These are phyloP conservation scores for Ampelocalamus luodianensis DNA, from an alignment of 176 grass and related monocot genomes.

Conservation along the genomic window DNA sequence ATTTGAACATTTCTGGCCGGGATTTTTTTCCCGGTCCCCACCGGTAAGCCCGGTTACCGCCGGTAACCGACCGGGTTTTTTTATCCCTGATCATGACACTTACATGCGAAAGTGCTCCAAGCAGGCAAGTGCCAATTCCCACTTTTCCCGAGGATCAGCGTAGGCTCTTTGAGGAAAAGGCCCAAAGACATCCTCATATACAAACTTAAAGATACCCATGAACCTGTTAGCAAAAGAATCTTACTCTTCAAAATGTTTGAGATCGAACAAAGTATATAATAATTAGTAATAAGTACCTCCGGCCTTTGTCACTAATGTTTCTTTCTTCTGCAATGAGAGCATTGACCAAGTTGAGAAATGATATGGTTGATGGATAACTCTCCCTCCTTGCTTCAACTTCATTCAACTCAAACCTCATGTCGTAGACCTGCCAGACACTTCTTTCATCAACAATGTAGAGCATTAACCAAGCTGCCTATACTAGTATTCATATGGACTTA, in stretches of 20 bases:
- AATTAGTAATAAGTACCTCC: slow-evolving; percentile 58
- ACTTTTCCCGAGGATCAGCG: slow-evolving; percentile 82
- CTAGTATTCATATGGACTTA: slow-evolving; percentile 8
- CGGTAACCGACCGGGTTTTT: too few species aligned
- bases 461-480: slow-evolving; percentile 29
- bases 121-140: slow-evolving; percentile 89
- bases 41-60: too few species aligned
- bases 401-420: slow-evolving; percentile 98
- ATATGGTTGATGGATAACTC: slow-evolving; percentile 96
- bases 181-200: slow-evolving; percentile 94
- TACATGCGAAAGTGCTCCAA: slow-evolving; percentile 89
- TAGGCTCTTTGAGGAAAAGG: slow-evolving; percentile 97
- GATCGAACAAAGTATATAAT: slow-evolving; percentile 10
- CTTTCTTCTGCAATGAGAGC: slow-evolving; percentile 89
- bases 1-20: too few species aligned
- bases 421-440: slow-evolving; percentile 69
- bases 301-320: slow-evolving; percentile 79
- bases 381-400: slow-evolving; percentile 98
- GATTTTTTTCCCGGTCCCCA: too few species aligned
- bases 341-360: slow-evolving; percentile 95
- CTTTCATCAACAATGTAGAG: slow-evolving; percentile 32
- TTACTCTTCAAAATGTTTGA: slow-evolving; percentile 25
- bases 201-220: slow-evolving; percentile 94
- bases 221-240: slow-evolving; percentile 56
- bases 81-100: slow-evolving; percentile 50